Evolutionary conservation across 225 moss, liverwort and hornwort species (phyloP).

Genomic region (Neckera pumila): DNA sequence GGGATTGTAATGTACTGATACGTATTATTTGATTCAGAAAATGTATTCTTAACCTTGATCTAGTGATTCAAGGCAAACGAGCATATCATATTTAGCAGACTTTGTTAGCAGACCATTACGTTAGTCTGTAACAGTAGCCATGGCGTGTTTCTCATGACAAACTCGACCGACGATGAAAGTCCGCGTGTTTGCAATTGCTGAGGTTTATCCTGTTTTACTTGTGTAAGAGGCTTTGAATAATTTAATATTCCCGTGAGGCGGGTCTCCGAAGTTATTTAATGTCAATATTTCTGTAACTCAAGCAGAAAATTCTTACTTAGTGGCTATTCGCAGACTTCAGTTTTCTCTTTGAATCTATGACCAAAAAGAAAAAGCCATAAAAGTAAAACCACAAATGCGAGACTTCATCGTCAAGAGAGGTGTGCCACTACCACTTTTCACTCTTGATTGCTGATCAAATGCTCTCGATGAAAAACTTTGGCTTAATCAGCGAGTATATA

Average conservation of each 20-base stretch:
- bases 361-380: neutral
- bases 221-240: neutral
- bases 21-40: neutral
- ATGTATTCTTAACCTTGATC: neutral
- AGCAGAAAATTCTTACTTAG: neutral
- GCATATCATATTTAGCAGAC: neutral
- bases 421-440: neutral
- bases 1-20: neutral
- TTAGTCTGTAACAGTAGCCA: neutral
- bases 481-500: neutral
- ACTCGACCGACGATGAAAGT: neutral
- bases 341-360: neutral
- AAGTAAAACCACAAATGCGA: neutral
- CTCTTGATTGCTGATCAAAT: neutral
- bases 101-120: neutral
- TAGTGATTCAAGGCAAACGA: neutral
- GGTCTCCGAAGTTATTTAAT: neutral
- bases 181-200: neutral
- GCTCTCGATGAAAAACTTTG: neutral
- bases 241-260: neutral
- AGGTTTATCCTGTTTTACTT: neutral
- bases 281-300: neutral
- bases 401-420: neutral
- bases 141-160: neutral
- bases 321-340: neutral